These are phyloP conservation scores for Escallonia herrerae DNA, from an alignment of 129 eudicot genomes.

Conservation along the genomic window DNA sequence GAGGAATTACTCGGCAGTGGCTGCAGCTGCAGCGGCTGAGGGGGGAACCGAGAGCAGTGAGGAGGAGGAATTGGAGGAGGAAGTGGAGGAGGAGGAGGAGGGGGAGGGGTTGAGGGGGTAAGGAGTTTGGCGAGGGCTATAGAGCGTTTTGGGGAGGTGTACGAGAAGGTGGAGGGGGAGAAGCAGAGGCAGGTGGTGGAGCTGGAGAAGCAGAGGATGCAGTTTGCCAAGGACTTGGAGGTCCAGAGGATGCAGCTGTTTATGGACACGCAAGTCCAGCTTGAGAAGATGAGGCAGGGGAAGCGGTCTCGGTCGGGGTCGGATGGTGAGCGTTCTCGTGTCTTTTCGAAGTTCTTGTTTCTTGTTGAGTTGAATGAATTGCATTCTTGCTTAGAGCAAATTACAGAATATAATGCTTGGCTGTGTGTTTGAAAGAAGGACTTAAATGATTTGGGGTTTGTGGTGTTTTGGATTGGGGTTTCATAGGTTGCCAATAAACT, in stretches of 20 bases:
- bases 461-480: no score
- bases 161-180: constrained; percentile 70
- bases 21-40: constrained; percentile 90
- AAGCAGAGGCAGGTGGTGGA: constrained; percentile 87
- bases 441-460: no score
- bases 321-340: constrained; percentile 35
- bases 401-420: no score
- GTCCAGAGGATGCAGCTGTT: constrained; percentile 88
- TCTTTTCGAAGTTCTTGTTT: not conserved
- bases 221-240: constrained; percentile 78
- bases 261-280: constrained; percentile 84
- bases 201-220: constrained; percentile 90
- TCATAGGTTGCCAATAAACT: no score
- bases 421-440: no score
- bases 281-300: constrained; percentile 76
- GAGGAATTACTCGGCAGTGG: constrained; percentile 81
- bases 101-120: constrained; percentile 44
- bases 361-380: no score
- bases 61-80: constrained; percentile 30
- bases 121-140: constrained; percentile 68
- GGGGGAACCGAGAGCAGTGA: constrained; percentile 39
- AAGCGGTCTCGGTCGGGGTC: constrained; percentile 54
- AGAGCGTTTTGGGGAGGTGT: constrained; percentile 71
- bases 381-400: no score
- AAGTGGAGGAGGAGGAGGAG: constrained; percentile 31